phyloP scores from a whole-genome alignment of 345 rosid species.

The Moringa oleifera region DNA sequence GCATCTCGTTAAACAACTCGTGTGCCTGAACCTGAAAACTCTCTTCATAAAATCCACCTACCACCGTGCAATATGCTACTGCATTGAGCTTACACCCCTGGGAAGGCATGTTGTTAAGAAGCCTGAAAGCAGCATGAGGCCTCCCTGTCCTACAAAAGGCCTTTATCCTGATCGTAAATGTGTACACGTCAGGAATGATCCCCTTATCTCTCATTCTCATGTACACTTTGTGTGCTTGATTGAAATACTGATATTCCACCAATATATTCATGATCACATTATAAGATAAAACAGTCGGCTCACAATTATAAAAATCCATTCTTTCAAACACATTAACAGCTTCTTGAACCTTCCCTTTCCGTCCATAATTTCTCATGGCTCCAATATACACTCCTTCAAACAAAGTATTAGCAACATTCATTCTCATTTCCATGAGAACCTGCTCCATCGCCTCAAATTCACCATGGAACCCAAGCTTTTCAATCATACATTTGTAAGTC shows the following conservation, averaged over 20 bases:
- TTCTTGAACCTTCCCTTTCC: slow-evolving; percentile 73
- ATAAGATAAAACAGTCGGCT: slow-evolving; percentile 62
- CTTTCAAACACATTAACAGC: slow-evolving; percentile 87
- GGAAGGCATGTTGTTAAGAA: slow-evolving; percentile 65
- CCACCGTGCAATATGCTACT: slow-evolving; percentile 71
- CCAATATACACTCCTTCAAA: slow-evolving; percentile 76
- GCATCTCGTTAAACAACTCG: slow-evolving; percentile 79
- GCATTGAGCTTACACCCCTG: slow-evolving; percentile 74
- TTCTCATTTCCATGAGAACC: slow-evolving; percentile 47
- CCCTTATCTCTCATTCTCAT: slow-evolving; percentile 74
- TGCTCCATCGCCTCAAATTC: slow-evolving; percentile 75
- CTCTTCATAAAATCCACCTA: slow-evolving; percentile 69
- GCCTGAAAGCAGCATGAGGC: slow-evolving; percentile 80
- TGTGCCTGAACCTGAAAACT: slow-evolving; percentile 44
- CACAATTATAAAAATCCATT: slow-evolving; percentile 79
- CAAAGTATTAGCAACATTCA: slow-evolving; percentile 38
- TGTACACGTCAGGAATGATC: slow-evolving; percentile 67
- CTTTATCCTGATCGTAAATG: slow-evolving; percentile 82
- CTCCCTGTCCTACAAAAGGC: slow-evolving; percentile 75
- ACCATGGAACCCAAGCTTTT: slow-evolving; percentile 73
- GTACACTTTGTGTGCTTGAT: slow-evolving; percentile 83
- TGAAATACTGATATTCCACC: slow-evolving; percentile 58
- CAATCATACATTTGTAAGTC: slow-evolving; percentile 66
- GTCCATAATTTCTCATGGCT: slow-evolving; percentile 67
- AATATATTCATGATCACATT: slow-evolving; percentile 81